Base-by-base conservation (phyloP, 306 rosid genomes). In the Canavalia gladiata region DNA sequence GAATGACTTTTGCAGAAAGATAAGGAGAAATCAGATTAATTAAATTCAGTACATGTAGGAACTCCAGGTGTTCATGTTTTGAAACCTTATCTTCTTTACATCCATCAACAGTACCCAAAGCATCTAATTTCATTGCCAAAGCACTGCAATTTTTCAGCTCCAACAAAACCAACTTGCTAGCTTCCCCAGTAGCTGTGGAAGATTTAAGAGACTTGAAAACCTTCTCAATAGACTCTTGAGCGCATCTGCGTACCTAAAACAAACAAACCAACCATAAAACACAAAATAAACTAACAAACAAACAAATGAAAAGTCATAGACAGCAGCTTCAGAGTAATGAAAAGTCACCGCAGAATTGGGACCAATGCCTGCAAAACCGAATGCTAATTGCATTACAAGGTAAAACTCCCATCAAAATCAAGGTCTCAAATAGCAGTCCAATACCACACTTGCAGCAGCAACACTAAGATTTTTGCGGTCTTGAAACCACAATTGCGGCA, bases 231-330 rank as follows among this genome's bases (percentile, higher is more conserved):
- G 92, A 90, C 41, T 89, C 97, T 86, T 89, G 98, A 63, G 98
- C 94, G 79, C 97, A 89, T 82, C 95, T 91, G 51, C 96, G 85
- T 11, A 95, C 98, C 99, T 95, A 85, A 73, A 80, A 68, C 50
- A 59, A 78, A 6, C 79, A 35, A 72, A 74, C 13, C 74, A 87
- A 39, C 46, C 7, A 71, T 37, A 41, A 35, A 29, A 31, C 30
- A 47, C 25, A 18, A 18, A 18, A 18, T 18, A 18, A 18, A 18
- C 25, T 18, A 18, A 18, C 25, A 18, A 18, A 18, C 25, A 18
- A 18, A 18, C 25, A 18, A 18, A 18, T 18, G 25, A 18, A 18
- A 18, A 18, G 25, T 18, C 25, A 18, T 18, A 18, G 25, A 18
- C 25, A 18, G 25, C 25, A 18, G 25, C 6, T 10, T 45, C 29